Evolutionary conservation across 2,329 filamentous ascomycete genomes (phyloP).

Genomic region (Fusarium sp.): DNA sequence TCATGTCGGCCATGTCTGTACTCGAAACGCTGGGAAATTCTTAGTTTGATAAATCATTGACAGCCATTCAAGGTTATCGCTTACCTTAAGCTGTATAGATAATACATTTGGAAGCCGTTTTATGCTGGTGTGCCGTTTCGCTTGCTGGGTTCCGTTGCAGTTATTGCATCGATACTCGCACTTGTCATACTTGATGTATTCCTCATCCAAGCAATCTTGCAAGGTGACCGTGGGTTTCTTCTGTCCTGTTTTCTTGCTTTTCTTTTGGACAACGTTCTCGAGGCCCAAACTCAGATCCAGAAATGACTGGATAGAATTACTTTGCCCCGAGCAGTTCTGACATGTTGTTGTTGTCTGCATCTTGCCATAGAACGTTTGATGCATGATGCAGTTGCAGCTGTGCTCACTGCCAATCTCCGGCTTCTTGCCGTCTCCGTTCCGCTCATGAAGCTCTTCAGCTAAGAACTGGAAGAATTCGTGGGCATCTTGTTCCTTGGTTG

Average conservation of each 20-base stretch:
- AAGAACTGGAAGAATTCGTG: conserved; percentile 98
- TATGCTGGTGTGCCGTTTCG: conserved; percentile 85
- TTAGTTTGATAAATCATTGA: conserved; percentile 12
- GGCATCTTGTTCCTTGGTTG: conserved; percentile 95
- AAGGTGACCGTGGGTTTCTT: conserved; percentile 62
- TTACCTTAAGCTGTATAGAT: conserved; percentile 91
- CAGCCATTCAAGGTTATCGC: conserved; percentile 24
- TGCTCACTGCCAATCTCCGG: conserved; percentile 70
- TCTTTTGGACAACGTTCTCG: conserved; percentile 78
- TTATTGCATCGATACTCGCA: conserved; percentile 89
- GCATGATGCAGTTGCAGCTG: conserved; percentile 88
- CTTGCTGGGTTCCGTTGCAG: conserved; percentile 81
- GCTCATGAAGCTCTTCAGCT: conserved; percentile 88
- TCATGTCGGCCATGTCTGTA: conserved; percentile 74
- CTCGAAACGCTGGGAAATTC: conserved; percentile 71
- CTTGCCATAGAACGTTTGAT: conserved; percentile 94
- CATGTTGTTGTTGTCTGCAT: conserved; percentile 92
- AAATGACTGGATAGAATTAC: conserved; percentile 87
- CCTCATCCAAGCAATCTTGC: conserved; percentile 81
- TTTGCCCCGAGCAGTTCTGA: conserved; percentile 85
- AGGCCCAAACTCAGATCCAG: conserved; percentile 90
- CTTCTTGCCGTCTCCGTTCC: conserved; percentile 78
- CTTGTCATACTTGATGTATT: conserved; percentile 88
- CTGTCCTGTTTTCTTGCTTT: conserved; percentile 65
- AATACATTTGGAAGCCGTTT: conserved; percentile 88